These are phyloP conservation scores for Mediolabrus comicus DNA, from an alignment of 108 stramenopile species.

Conservation along the genomic window DNA sequence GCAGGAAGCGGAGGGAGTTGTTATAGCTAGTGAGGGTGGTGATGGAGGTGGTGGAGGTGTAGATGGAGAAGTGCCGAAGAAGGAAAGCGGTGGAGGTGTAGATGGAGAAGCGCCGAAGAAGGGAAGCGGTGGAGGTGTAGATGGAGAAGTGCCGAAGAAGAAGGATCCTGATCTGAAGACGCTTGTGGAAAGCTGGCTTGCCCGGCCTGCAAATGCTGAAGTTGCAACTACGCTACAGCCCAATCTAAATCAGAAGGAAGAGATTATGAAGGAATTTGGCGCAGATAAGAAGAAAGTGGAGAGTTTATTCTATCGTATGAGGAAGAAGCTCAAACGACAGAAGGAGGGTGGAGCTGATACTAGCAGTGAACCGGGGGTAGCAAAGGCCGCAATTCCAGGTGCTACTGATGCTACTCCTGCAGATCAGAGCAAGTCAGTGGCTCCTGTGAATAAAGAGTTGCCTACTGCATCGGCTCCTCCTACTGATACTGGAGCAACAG, in stretches of 20 bases:
- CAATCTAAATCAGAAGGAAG: background rate
- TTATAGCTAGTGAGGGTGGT: no score
- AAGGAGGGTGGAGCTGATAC: background rate
- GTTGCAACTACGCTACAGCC: background rate
- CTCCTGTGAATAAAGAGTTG: no score
- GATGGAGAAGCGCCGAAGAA: no score
- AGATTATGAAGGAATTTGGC: slow-evolving; percentile 5
- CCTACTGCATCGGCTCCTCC: background rate
- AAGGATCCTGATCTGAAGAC: background rate
- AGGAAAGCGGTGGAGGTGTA: no score
- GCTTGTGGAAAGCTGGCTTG: background rate
- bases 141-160: no score
- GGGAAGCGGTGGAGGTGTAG: no score
- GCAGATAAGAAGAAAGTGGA: slow-evolving; percentile 19
- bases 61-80: no score
- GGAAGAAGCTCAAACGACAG: slow-evolving; percentile 12
- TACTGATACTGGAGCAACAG: background rate
- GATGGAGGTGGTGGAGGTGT: no score
- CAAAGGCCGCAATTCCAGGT: background rate
- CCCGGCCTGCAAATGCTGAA: background rate
- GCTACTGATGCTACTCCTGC: background rate
- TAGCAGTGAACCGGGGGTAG: background rate
- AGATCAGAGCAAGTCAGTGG: no score
- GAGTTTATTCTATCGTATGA: slow-evolving; percentile 14
- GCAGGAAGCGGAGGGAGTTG: background rate